phyloP scores from a whole-genome alignment of 169 alveolate species.

The Cryptosporidium parvum region DNA sequence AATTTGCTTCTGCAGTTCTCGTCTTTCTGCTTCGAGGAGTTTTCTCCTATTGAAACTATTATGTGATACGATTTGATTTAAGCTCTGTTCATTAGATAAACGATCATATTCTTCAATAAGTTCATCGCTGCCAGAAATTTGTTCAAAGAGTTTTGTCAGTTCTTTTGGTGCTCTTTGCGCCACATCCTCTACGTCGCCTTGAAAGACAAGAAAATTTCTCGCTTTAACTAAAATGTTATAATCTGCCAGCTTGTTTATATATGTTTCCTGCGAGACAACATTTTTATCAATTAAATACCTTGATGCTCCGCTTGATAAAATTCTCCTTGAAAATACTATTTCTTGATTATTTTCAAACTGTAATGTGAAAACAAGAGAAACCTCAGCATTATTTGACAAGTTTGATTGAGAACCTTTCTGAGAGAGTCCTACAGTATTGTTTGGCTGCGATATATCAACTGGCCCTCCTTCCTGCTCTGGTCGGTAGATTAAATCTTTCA shows the following conservation, averaged over 20 bases:
- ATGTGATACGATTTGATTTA: conserved; percentile 64
- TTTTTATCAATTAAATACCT: conserved; percentile 85
- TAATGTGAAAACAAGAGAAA: conserved; percentile 8
- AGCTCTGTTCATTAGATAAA: conserved; percentile 62
- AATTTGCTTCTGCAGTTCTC: conserved; percentile 76
- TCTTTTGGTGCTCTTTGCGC: conserved; percentile 89
- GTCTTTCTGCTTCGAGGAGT: conserved; percentile 72
- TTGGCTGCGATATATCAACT: conserved; percentile 69
- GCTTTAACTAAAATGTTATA: conserved; percentile 82
- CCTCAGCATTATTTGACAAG: conserved; percentile 23
- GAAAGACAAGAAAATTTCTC: conserved; percentile 86
- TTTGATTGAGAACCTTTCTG: conserved; percentile 74
- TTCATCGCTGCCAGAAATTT: conserved; percentile 88
- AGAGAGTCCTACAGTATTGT: conserved; percentile 84
- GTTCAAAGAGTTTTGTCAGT: conserved; percentile 88
- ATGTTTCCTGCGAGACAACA: conserved; percentile 83
- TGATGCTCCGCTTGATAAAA: conserved; percentile 83
- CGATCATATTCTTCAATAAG: conserved; percentile 77
- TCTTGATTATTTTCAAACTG: conserved; percentile 76
- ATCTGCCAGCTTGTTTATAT: conserved; percentile 77
- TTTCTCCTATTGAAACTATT: conserved; percentile 76
- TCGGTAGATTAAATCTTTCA: conserved; percentile 88
- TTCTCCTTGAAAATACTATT: conserved; percentile 86
- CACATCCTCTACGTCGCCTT: conserved; percentile 91
- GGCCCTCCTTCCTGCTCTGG: conserved; percentile 82